These are phyloP conservation scores for Pichia sp. DNA, from an alignment of 1,139 yeast species.

Conservation along the genomic window DNA sequence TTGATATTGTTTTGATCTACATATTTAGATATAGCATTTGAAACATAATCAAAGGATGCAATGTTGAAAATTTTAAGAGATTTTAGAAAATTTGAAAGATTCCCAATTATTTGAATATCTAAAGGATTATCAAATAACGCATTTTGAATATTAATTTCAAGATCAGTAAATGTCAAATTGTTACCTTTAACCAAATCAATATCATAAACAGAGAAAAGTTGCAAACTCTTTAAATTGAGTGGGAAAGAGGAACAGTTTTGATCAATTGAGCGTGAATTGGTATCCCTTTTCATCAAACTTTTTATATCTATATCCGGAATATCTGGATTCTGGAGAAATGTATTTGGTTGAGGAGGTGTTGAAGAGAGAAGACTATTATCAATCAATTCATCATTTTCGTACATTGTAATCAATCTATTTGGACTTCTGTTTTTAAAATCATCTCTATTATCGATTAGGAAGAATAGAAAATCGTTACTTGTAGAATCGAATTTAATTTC, in stretches of 20 bases:
- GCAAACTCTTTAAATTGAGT: slow-evolving; percentile 1
- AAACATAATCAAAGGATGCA: slow-evolving; percentile 1
- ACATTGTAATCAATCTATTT: not conserved
- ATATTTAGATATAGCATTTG: not conserved
- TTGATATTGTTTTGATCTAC: not conserved
- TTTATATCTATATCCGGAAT: not conserved
- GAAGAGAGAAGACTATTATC: slow-evolving; percentile 1
- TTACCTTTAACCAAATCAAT: not conserved
- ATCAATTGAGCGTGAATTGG: not conserved
- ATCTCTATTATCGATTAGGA: not conserved
- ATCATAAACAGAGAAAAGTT: slow-evolving; percentile 5
- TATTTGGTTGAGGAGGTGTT: not conserved
- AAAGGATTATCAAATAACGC: not conserved
- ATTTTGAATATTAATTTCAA: slow-evolving; percentile 5
- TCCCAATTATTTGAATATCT: not conserved
- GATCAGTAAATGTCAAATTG: not conserved
- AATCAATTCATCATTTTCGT: slow-evolving; percentile 7
- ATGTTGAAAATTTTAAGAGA: slow-evolving; percentile 1
- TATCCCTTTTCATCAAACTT: not conserved
- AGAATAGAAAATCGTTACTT: not conserved
- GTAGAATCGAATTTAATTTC: slow-evolving; percentile 1
- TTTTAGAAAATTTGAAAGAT: not conserved
- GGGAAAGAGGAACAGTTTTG: not conserved
- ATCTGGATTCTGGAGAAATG: not conserved
- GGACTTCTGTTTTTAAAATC: not conserved